These are phyloP conservation scores for Sphaerulina musiva DNA, from an alignment of 2,329 filamentous ascomycete species.

Conservation along the genomic window DNA sequence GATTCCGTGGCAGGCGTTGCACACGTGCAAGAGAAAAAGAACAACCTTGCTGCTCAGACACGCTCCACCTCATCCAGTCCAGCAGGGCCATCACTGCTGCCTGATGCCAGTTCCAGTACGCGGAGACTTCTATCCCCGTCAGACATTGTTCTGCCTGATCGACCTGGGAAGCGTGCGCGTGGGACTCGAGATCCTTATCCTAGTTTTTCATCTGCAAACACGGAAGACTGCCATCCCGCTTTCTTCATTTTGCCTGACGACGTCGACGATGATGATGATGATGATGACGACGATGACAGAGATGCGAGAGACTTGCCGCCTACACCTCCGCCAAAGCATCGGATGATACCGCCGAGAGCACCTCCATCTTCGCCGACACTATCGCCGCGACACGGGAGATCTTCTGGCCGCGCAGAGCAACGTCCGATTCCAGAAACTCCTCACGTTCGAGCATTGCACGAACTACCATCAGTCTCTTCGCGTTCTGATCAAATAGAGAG, in stretches of 20 bases:
- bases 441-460: not conserved
- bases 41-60: not conserved
- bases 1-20: not conserved
- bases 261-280: not conserved
- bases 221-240: not conserved
- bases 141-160: not conserved
- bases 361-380: constrained; percentile 9
- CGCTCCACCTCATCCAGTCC: not conserved
- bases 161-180: not conserved
- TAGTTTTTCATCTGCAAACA: not conserved
- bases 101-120: constrained; percentile 1
- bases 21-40: not conserved
- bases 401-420: not conserved
- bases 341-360: not conserved
- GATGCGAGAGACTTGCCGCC: constrained; percentile 3
- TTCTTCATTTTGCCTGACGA: not conserved
- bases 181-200: not conserved
- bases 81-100: constrained; percentile 2
- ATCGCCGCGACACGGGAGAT: not conserved
- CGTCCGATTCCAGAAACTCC: not conserved
- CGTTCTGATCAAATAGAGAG: not conserved
- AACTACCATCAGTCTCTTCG: constrained; percentile 7
- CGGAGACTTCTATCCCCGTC: constrained; percentile 5
- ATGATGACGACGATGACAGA: not conserved
- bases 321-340: constrained; percentile 6